Evolutionary conservation across 148 eudicot species (phyloP).

Genomic region (Tetragonia tetragonoides): DNA sequence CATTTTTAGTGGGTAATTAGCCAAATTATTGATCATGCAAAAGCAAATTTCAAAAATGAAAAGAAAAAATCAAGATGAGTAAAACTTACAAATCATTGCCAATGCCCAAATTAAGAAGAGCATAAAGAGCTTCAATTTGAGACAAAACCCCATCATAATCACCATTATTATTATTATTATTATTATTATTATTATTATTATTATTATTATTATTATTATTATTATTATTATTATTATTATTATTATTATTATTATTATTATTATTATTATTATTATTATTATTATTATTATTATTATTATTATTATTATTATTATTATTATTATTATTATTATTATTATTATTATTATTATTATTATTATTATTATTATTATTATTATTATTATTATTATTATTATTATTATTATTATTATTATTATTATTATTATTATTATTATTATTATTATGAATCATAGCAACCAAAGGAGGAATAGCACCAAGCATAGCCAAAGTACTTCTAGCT

Average conservation of each 20-base stretch:
- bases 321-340: background rate
- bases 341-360: background rate
- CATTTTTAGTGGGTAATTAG: background rate
- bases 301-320: slow-evolving; percentile 10
- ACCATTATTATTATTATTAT: background rate
- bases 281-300: slow-evolving; percentile 22
- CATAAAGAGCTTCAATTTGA: slow-evolving; percentile 67
- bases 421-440: background rate
- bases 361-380: background rate
- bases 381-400: background rate
- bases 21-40: background rate
- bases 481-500: slow-evolving; percentile 57
- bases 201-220: slow-evolving; percentile 18
- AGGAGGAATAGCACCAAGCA: slow-evolving; percentile 94
- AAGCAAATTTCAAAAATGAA: background rate
- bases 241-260: slow-evolving; percentile 25
- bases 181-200: slow-evolving; percentile 25
- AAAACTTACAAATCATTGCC: slow-evolving; percentile 68
- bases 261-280: slow-evolving; percentile 18
- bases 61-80: background rate
- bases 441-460: slow-evolving; percentile 56
- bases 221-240: slow-evolving; percentile 22
- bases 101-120: slow-evolving; percentile 83
- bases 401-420: background rate
- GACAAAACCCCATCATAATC: background rate